phyloP scores from a whole-genome alignment of 495 filamentous ascomycete species.

The Penicillium arizonense region DNA sequence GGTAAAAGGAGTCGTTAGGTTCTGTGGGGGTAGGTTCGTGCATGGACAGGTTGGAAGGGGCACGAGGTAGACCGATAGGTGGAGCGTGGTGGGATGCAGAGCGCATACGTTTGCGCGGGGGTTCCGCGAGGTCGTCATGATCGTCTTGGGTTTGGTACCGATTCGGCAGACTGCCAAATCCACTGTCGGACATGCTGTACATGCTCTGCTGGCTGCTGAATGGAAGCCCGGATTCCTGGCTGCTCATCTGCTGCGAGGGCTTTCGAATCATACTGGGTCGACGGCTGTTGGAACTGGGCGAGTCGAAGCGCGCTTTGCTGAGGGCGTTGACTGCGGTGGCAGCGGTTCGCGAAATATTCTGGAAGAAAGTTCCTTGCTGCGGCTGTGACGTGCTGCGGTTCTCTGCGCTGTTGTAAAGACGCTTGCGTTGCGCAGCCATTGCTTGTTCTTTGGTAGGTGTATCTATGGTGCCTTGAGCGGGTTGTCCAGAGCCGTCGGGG shows the following conservation, averaged over 20 bases:
- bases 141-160: conserved; percentile 46
- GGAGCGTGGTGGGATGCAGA: conserved; percentile 50
- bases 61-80: conserved; percentile 34
- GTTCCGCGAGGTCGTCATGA: conserved; percentile 64
- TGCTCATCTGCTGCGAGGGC: conserved; percentile 60
- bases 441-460: conserved; percentile 99
- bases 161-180: conserved; percentile 55
- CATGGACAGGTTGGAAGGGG: conserved; percentile 42
- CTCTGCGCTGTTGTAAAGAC: conserved; percentile 74
- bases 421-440: conserved; percentile 94
- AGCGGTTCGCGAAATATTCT: conserved; percentile 90
- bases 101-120: conserved; percentile 79
- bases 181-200: conserved; percentile 63
- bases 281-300: conserved; percentile 56
- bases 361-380: conserved; percentile 83
- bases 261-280: conserved; percentile 49
- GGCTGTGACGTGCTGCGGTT: conserved; percentile 62
- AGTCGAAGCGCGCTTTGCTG: conserved; percentile 92
- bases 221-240: conserved; percentile 58
- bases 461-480: conserved; percentile 63
- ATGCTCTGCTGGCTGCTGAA: conserved; percentile 67
- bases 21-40: conserved; percentile 74
- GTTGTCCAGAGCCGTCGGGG: conserved; percentile 65
- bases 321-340: conserved; percentile 91
- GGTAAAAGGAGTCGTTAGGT: conserved; percentile 79